phyloP scores from a whole-genome alignment of 108 stramenopile species.

The Nitzschia sp. region DNA sequence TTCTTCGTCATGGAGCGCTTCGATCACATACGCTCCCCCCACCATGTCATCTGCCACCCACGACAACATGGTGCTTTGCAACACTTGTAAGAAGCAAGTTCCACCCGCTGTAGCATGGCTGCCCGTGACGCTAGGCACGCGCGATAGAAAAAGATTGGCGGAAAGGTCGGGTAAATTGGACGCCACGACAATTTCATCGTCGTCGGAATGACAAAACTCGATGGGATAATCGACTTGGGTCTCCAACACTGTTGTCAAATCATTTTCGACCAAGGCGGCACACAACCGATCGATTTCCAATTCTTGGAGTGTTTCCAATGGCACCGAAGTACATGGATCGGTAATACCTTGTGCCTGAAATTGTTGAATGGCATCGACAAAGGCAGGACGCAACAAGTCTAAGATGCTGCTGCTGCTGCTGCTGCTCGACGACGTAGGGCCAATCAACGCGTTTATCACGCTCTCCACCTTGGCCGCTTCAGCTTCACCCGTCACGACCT shows the following conservation, averaged over 20 bases:
- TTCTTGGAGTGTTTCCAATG: background rate
- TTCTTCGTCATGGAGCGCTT: background rate
- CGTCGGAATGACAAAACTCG: constrained; percentile 13
- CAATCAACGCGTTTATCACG: background rate
- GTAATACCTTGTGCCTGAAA: background rate
- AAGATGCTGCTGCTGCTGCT: background rate
- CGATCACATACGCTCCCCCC: background rate
- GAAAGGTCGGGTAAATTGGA: constrained; percentile 2
- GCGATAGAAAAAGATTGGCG: background rate
- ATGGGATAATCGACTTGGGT: constrained; percentile 20
- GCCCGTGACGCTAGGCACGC: background rate
- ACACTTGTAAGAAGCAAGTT: background rate
- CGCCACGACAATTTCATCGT: constrained; percentile 19
- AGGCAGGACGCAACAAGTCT: constrained; percentile 2
- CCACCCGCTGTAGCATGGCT: background rate
- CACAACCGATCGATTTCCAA: constrained; percentile 26
- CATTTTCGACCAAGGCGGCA: constrained; percentile 27
- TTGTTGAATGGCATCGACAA: background rate
- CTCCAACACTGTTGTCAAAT: constrained; percentile 6
- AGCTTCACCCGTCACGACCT: background rate
- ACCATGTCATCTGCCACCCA: no score
- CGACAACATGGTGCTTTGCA: no score
- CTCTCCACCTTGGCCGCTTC: background rate
- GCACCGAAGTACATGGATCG: background rate
- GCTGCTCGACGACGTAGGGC: no score